These are phyloP conservation scores for Gautieria morchelliformis DNA, from an alignment of 768 basidiomycete genomes.

Conservation along the genomic window DNA sequence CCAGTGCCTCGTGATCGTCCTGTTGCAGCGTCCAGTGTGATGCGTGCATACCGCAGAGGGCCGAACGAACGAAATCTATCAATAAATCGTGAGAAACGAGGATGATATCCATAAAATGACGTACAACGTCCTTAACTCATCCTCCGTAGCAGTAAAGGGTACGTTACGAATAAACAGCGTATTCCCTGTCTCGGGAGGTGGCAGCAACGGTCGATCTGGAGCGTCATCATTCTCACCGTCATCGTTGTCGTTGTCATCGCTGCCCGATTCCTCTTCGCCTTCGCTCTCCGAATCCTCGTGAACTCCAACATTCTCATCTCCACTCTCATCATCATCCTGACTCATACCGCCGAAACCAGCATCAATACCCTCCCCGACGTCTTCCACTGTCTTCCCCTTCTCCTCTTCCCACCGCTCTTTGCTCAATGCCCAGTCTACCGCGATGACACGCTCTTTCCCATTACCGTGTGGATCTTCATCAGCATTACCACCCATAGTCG, in stretches of 20 bases:
- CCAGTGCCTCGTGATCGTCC: constrained; percentile 91
- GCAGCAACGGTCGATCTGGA: constrained; percentile 57
- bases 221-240: constrained; percentile 19
- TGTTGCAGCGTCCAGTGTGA: constrained; percentile 74
- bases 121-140: constrained; percentile 79
- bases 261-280: no score
- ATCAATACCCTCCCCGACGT: constrained; percentile 15
- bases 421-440: constrained; percentile 94
- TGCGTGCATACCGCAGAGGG: constrained; percentile 84
- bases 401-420: constrained; percentile 89
- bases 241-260: constrained; percentile 15
- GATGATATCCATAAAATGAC: constrained; percentile 19
- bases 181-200: constrained; percentile 77
- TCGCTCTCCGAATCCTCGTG: constrained; percentile 29
- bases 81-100: not conserved
- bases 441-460: no score
- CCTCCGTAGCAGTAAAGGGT: constrained; percentile 86
- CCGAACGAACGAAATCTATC: constrained; percentile 86
- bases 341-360: constrained; percentile 18
- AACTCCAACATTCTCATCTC: constrained; percentile 35
- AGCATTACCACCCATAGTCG: constrained; percentile 39
- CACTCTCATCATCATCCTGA: constrained; percentile 23
- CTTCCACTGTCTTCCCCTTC: constrained; percentile 40
- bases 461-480: constrained; percentile 26
- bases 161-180: constrained; percentile 94